Evolutionary conservation across 352 stramenopile species (phyloP).

Genomic region (Phytophthora citrophthora): DNA sequence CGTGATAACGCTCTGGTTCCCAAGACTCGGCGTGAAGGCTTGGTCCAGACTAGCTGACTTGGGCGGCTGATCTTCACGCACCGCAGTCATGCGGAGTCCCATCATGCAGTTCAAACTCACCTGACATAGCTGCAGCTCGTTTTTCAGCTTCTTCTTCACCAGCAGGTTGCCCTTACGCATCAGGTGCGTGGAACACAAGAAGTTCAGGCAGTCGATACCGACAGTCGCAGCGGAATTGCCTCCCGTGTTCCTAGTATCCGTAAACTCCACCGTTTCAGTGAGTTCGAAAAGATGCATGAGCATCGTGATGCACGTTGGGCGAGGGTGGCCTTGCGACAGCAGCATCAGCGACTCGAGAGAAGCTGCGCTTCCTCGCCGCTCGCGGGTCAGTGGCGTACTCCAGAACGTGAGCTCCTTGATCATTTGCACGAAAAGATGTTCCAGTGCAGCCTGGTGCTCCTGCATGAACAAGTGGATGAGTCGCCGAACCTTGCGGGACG

Average conservation of each 20-base stretch:
- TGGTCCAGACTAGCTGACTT: slow-evolving; percentile 42
- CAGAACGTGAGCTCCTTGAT: slow-evolving; percentile 88
- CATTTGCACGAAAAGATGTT: slow-evolving; percentile 81
- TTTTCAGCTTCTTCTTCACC: slow-evolving; percentile 81
- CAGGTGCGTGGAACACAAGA: slow-evolving; percentile 85
- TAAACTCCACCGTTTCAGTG: slow-evolving; percentile 87
- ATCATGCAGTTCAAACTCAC: slow-evolving; percentile 90
- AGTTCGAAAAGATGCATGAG: slow-evolving; percentile 87
- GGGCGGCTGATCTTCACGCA: slow-evolving; percentile 46
- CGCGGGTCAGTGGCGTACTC: slow-evolving; percentile 57
- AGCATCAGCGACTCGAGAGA: slow-evolving; percentile 76
- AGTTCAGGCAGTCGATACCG: slow-evolving; percentile 88
- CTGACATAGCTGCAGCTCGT: slow-evolving; percentile 72
- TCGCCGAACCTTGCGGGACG: slow-evolving; percentile 83
- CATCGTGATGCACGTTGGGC: slow-evolving; percentile 77
- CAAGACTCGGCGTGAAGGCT: slow-evolving; percentile 62
- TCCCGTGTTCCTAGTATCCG: slow-evolving; percentile 43
- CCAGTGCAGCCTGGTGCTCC: slow-evolving; percentile 69
- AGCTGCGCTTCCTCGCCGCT: slow-evolving; percentile 54
- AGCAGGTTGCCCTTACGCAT: slow-evolving; percentile 71
- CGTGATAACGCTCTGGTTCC: slow-evolving; percentile 72
- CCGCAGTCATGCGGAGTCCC: slow-evolving; percentile 73
- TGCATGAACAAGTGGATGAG: slow-evolving; percentile 88
- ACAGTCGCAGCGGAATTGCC: slow-evolving; percentile 56
- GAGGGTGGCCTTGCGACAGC: slow-evolving; percentile 69